Base-by-base conservation (phyloP, 768 basidiomycete genomes). In the Naganishia randhawae region DNA sequence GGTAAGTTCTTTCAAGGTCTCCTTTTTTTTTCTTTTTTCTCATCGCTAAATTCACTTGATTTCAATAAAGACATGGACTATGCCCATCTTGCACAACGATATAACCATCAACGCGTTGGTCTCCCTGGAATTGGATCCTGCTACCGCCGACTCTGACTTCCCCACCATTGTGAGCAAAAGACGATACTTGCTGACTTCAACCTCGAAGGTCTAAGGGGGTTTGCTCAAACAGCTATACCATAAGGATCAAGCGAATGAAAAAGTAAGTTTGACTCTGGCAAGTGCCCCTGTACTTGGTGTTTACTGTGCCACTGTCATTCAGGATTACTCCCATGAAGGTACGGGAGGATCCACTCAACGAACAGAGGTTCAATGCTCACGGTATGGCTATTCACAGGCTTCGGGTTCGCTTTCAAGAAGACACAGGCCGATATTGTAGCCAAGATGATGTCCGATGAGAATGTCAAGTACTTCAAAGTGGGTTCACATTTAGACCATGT, bases 21-120 rank as follows among this genome's bases (percentile, higher is more conserved):
- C n/a, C n/a, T n/a, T n/a, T n/a, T n/a, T n/a, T n/a, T n/a, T n/a
- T n/a, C n/a, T n/a, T n/a, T n/a, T n/a, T n/a, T n/a, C n/a, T n/a
- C n/a, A n/a, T n/a, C n/a, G n/a, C n/a, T n/a, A n/a, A n/a, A n/a
- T n/a, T n/a, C n/a, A n/a, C n/a, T n/a, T n/a, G 61, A 41, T 31
- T 35, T 25, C 41, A 17, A 22, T 29, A n/a, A 48, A 81, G 81
- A 76, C 80, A 22, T 82, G 82, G 82, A 80, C 79, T 8, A 82
- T 82, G 75, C 80, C 79, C 45, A 73, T 78, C 22, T 77, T 81
- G 31, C 73, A 80, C 32, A 82, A 82, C 69, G 73, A 76, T 17
- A 75, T 79, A 10, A 82, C 81, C 8, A 82, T 83, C 72, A 82
- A 82, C 71, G 82, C 80, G n/a, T 74, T 82, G 33, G 82, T 81